Evolutionary conservation across 768 basidiomycete species (phyloP), one percentile per base, ranked within the genome.

Genomic region (Russula lepida): DNA sequence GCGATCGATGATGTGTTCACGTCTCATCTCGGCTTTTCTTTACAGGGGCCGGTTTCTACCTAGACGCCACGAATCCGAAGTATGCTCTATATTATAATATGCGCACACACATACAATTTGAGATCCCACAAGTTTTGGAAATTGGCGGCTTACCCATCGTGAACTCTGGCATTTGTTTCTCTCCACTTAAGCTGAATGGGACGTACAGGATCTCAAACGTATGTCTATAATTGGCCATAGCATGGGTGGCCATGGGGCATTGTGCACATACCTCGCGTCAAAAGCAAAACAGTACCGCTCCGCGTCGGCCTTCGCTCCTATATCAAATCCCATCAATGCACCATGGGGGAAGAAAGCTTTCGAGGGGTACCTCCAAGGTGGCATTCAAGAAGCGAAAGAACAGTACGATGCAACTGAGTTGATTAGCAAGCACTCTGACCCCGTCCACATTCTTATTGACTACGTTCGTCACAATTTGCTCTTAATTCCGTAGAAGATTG

Each of bases 231-330:
- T 92, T 69, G 97, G 97, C 11, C 97, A 99, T 74, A 93, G 90
- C 48, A 99, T 98, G 97, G 92, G 91, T 59, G 97, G 97, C 2
- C 94, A 97, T 70, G 97, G 97, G 8, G 93, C 97, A 13, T 80
- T 99, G 28, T 88, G 89, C 17, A 74, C 98, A 41, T 98, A 98
- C 74, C 85, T 98, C 48, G 78, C 84, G 57, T 86, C 91, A 30
- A 77, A 81, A 59, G 76, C 75, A 7, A 84, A 83, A 71, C 80
- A 81, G 65, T 98, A 89, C 74, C 83, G 84, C 56, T 95, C 93
- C 21, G 89, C 82, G 7, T 95, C 92, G 6, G 95, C 92, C 0
- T 98, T 98, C 70, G 76, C 92, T 32, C 89, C 89, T 1, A 84
- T 91, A 56, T 78, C 85, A 54, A 98, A 98, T 73, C 94, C 95